Percentiles rank a stretch among this genome's conserved stretches.
Evolutionary conservation across 768 basidiomycete species (phyloP).

Genomic region (Serendipita vermifera): DNA sequence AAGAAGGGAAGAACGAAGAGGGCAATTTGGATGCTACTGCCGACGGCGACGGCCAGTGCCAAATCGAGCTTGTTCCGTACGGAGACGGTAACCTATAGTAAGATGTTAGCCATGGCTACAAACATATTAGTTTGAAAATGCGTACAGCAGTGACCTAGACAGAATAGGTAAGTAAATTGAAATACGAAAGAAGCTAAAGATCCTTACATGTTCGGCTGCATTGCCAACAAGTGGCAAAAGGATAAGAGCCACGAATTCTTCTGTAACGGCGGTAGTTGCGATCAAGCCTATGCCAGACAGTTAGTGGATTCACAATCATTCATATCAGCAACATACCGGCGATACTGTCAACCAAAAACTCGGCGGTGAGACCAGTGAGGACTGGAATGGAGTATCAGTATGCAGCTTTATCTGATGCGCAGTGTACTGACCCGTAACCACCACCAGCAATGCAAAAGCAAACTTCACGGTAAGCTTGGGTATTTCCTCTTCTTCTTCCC

Average conservation of each 20-base stretch:
- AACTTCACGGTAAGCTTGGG: slow-evolving; percentile 27
- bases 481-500: slow-evolving; percentile 17
- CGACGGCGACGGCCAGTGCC: slow-evolving; percentile 7
- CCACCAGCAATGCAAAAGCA: slow-evolving; percentile 25
- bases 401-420: background rate
- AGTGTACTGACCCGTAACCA: slow-evolving; percentile 20
- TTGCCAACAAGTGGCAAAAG: slow-evolving; percentile 77
- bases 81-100: slow-evolving; percentile 6
- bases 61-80: slow-evolving; percentile 8
- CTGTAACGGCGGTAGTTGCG: slow-evolving; percentile 40
- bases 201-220: slow-evolving; percentile 64
- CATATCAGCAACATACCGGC: slow-evolving; percentile 26
- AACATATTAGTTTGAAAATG: too few relatives aligned
- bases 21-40: slow-evolving; percentile 46
- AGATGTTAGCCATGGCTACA: too few relatives aligned
- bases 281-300: slow-evolving; percentile 1
- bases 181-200: slow-evolving; percentile 4
- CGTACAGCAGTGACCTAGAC: too few relatives aligned
- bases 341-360: slow-evolving; percentile 31
- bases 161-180: slow-evolving; percentile 36
- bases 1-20: slow-evolving; percentile 80
- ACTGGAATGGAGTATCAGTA: background rate
- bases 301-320: too few relatives aligned
- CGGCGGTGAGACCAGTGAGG: slow-evolving; percentile 32
- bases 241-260: slow-evolving; percentile 75